Evolutionary conservation across 2,329 filamentous ascomycete genomes (phyloP).

Genomic region (Colletotrichum simmondsii): DNA sequence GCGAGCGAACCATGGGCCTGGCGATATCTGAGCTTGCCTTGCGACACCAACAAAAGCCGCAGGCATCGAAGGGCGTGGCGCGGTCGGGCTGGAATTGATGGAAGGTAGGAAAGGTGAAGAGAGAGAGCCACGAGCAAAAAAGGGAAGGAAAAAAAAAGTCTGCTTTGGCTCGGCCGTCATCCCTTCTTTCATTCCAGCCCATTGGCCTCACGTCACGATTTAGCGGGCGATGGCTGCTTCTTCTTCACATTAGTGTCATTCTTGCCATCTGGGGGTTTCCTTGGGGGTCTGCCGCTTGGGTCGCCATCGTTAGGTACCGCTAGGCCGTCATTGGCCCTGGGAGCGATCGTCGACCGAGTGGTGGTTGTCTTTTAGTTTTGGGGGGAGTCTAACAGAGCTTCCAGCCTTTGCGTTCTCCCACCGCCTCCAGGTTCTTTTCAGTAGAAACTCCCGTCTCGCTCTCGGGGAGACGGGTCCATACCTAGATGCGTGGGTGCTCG

Average conservation of each 20-base stretch:
- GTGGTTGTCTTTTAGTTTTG: not conserved
- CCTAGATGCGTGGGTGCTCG: not conserved
- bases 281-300: not conserved
- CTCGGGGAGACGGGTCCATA: not conserved
- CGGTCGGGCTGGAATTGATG: not conserved
- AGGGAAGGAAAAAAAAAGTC: not conserved
- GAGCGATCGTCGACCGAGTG: not conserved
- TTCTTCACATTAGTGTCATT: conserved; percentile 14
- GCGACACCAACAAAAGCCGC: not conserved
- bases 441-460: not conserved
- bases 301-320: not conserved
- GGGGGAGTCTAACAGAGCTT: too few relatives aligned
- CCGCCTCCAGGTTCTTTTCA: conserved; percentile 12
- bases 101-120: not conserved
- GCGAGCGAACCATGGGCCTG: not conserved
- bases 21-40: not conserved
- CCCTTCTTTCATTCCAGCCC: not conserved
- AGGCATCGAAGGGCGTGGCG: not conserved
- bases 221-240: conserved; percentile 6
- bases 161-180: conserved; percentile 11
- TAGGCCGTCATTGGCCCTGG: not conserved
- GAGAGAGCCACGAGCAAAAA: not conserved
- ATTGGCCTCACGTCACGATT: conserved; percentile 23
- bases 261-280: conserved; percentile 12
- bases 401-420: not conserved